A percentile compares a stretch with the other conserved stretches of the same genome.
These are phyloP conservation scores for Eutrema yunnanense DNA, from an alignment of 345 rosid species.

Conservation along the genomic window DNA sequence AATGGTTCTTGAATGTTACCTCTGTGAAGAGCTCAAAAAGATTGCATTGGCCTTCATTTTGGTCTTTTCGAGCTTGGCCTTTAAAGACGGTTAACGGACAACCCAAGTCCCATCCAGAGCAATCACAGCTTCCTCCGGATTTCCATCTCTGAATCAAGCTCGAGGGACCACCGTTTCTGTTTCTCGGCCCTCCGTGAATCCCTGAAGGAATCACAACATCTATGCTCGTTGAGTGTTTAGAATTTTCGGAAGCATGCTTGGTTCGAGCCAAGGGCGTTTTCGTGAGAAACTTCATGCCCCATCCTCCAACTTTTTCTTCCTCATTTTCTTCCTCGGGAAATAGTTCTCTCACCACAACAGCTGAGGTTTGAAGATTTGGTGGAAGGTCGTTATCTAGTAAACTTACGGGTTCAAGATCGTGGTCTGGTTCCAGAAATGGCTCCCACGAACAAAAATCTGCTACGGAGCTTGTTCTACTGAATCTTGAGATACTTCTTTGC, in stretches of 20 bases:
- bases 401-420: conserved; percentile 31
- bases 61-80: conserved; percentile 36
- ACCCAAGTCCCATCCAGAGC: conserved; percentile 98
- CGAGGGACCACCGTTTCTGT: conserved; percentile 60
- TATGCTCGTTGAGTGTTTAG: conserved; percentile 39
- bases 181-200: conserved; percentile 81
- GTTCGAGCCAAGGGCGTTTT: conserved; percentile 34
- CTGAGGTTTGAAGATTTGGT: conserved; percentile 64
- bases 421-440: conserved; percentile 35
- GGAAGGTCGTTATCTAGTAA: conserved; percentile 50
- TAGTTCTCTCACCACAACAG: conserved; percentile 64
- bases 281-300: conserved; percentile 91
- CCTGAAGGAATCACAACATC: conserved; percentile 81
- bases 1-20: conserved; percentile 42
- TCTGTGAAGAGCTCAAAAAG: conserved; percentile 54
- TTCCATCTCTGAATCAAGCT: conserved; percentile 80
- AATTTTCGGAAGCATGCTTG: conserved; percentile 15
- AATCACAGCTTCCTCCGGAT: conserved; percentile 86
- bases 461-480: conserved; percentile 44
- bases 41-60: conserved; percentile 46
- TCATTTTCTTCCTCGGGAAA: conserved; percentile 31
- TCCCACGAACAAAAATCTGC: conserved; percentile 47
- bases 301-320: conserved; percentile 52
- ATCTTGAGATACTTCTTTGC: conserved; percentile 56
- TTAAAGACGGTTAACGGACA: conserved; percentile 60